A percentile compares a stretch with the other conserved stretches of the same genome.
phyloP scores from a whole-genome alignment of 768 basidiomycete genomes.

The Imleria badia region DNA sequence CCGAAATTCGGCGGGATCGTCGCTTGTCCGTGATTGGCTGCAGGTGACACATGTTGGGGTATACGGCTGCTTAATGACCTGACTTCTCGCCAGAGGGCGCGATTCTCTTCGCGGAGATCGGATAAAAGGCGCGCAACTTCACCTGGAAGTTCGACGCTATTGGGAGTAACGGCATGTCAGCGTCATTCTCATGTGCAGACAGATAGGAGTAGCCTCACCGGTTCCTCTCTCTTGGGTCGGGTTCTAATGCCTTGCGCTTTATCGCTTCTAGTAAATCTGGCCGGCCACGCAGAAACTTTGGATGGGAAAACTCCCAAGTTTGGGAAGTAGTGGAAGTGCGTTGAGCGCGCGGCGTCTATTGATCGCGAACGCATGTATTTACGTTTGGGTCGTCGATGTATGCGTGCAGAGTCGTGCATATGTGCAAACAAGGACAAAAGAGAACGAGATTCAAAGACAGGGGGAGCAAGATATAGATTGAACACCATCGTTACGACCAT shows the following conservation, averaged over 20 bases:
- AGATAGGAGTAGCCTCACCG: constrained; percentile 17
- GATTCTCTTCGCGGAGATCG: constrained; percentile 72
- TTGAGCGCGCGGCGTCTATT: constrained; percentile 77
- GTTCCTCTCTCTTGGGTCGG: constrained; percentile 54
- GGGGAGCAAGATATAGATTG: neutral
- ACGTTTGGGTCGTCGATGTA: constrained; percentile 1
- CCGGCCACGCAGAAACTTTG: constrained; percentile 78
- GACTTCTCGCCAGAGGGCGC: constrained; percentile 49
- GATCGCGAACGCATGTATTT: neutral
- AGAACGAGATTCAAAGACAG: neutral
- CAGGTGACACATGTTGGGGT: constrained; percentile 13
- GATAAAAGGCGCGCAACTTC: constrained; percentile 58
- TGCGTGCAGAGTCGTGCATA: constrained; percentile 1
- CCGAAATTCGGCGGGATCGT: constrained; percentile 7
- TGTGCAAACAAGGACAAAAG: constrained; percentile 1
- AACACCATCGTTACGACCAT: constrained; percentile 13
- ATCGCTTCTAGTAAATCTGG: constrained; percentile 83
- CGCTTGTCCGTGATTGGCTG: neutral
- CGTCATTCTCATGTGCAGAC: neutral
- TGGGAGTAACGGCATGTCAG: constrained; percentile 35
- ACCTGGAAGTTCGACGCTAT: constrained; percentile 74
- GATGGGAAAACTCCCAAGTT: constrained; percentile 88
- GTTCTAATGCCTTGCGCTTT: constrained; percentile 82
- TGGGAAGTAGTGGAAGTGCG: constrained; percentile 78
- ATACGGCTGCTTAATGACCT: constrained; percentile 20